These are phyloP conservation scores for Seiridium cupressi DNA, from an alignment of 2,329 filamentous ascomycete species.

Conservation along the genomic window DNA sequence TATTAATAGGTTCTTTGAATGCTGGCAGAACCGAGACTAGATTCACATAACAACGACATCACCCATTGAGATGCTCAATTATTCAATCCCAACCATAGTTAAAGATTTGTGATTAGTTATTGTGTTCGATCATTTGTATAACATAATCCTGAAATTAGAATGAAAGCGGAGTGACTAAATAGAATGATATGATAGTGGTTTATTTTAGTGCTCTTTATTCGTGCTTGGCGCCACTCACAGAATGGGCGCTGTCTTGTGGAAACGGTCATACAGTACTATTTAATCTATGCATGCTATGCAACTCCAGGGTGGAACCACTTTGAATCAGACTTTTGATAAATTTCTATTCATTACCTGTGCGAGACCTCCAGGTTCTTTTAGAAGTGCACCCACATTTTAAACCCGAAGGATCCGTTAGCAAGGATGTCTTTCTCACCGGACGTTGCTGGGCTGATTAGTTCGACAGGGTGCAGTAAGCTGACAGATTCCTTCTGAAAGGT, in stretches of 20 bases:
- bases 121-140: too few relatives aligned
- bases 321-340: neutral
- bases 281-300: neutral
- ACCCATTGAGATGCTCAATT: too few relatives aligned
- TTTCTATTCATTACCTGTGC: neutral
- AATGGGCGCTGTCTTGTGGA: neutral
- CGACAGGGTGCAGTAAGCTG: neutral
- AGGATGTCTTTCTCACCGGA: neutral
- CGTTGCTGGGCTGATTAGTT: neutral
- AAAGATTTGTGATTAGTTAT: too few relatives aligned
- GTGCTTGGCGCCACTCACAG: too few relatives aligned
- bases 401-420: neutral
- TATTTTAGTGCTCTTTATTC: too few relatives aligned
- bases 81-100: too few relatives aligned
- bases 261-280: neutral
- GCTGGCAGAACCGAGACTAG: neutral
- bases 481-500: neutral
- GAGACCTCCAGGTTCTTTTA: too few relatives aligned
- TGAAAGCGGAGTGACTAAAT: neutral
- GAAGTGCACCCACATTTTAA: neutral
- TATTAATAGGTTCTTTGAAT: neutral
- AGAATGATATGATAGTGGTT: neutral
- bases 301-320: neutral
- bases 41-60: too few relatives aligned
- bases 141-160: too few relatives aligned